Evolutionary conservation across 208 protist species (phyloP), one percentile per base, ranked within the genome.

Genomic region (Trypanosomatidae sp.): DNA sequence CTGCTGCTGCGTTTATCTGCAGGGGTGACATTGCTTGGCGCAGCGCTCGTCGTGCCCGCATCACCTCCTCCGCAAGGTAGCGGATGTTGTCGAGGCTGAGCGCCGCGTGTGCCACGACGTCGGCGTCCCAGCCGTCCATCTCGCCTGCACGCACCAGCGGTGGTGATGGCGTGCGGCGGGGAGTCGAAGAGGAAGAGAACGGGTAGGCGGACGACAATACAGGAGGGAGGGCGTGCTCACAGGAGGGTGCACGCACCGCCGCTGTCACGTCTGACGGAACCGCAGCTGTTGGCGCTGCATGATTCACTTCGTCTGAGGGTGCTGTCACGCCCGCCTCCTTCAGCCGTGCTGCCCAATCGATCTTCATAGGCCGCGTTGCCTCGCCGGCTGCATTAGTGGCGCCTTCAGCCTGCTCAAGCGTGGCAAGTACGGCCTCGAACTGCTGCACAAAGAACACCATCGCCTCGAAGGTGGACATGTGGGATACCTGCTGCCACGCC

Each of bases 361-460:
- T n/a, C n/a, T n/a, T n/a, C n/a, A n/a, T n/a, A n/a, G n/a, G n/a
- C n/a, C n/a, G n/a, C n/a, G n/a, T n/a, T n/a, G n/a, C n/a, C n/a
- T n/a, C 28, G 30, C 17, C 33, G 43, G n/a, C 44, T 1, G 46
- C 19, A 19, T 2, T 28, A 33, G 30, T 2, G 28, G 9, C 3
- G 33, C 33, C 28, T 28, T 2, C 66, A 8, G 46, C 28, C 19
- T 62, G 50, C 46, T 80, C 76, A 8, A 80, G 46, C 17, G 53
- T 12, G 56, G 15, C 49, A 1, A 89, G 69, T 1, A 64, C 50
- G n/a, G 81, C 77, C 50, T 92, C 71, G 13, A 82, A 74, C 33
- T 78, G 76, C 39, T 81, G 79, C 62, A 96, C 91, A 83, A 92
- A 96, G 72, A 86, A 80, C n/a, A 96, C 91, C 91, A 96, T 96